Evolutionary conservation across 768 basidiomycete species (phyloP).

Genomic region (Boletus patriciae): DNA sequence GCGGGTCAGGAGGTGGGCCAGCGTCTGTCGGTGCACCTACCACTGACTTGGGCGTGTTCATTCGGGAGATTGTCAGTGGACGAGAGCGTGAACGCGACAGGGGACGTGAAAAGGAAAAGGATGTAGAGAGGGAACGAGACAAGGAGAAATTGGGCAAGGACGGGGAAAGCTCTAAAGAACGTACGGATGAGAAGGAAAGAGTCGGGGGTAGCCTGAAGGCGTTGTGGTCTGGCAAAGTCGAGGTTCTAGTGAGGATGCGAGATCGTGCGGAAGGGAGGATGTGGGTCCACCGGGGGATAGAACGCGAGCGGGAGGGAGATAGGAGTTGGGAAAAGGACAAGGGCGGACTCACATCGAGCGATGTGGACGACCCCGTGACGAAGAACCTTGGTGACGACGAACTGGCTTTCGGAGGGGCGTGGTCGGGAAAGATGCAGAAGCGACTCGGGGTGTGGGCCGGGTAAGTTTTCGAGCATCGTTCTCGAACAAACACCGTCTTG

Average conservation of each 20-base stretch:
- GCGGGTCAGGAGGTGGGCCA: constrained; percentile 36
- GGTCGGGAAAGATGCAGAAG: constrained; percentile 44
- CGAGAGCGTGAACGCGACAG: constrained; percentile 30
- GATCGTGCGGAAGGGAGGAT: constrained; percentile 29
- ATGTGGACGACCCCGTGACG: constrained; percentile 27
- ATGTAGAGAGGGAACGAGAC: constrained; percentile 33
- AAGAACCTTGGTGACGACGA: constrained; percentile 34
- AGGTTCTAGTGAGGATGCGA: constrained; percentile 28
- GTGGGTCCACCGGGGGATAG: constrained; percentile 7
- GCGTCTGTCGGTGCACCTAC: constrained; percentile 47
- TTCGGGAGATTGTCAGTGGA: constrained; percentile 41
- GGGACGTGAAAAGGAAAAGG: constrained; percentile 39
- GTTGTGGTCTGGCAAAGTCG: constrained; percentile 36
- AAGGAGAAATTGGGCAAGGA: constrained; percentile 39
- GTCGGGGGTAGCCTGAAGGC: constrained; percentile 34
- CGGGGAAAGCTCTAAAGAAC: constrained; percentile 34
- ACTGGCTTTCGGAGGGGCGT: constrained; percentile 35
- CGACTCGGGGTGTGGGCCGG: constrained; percentile 52
- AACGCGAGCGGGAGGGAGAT: constrained; percentile 32
- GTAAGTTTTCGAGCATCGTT: constrained; percentile 32
- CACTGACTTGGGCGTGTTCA: constrained; percentile 53
- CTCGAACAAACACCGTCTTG: not conserved
- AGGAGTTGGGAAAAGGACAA: constrained; percentile 28
- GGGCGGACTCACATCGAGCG: constrained; percentile 32
- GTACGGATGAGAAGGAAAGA: constrained; percentile 36